phyloP scores from a whole-genome alignment of 176 grass and related monocot species.

The Paspalum notatum region DNA sequence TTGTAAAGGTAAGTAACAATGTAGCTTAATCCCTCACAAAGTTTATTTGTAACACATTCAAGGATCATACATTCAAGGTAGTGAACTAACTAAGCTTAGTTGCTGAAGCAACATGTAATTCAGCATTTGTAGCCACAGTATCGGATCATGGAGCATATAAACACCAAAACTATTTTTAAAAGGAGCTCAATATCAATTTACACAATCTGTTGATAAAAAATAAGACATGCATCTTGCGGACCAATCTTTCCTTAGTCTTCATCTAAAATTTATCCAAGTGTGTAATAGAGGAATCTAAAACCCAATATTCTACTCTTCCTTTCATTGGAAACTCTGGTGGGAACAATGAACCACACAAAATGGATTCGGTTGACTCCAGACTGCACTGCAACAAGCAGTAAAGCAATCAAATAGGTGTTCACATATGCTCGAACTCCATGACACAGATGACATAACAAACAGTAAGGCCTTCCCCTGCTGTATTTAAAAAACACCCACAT shows the following conservation, averaged over 20 bases:
- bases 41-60: constrained; percentile 29
- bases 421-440: constrained; percentile 5
- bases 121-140: constrained; percentile 95
- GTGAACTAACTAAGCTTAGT: constrained; percentile 75
- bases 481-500: not conserved
- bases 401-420: constrained; percentile 32
- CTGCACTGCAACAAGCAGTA: constrained; percentile 56
- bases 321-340: constrained; percentile 79
- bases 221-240: constrained; percentile 84
- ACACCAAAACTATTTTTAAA: constrained; percentile 44
- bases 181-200: constrained; percentile 31
- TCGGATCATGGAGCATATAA: constrained; percentile 43
- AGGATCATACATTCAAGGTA: no score
- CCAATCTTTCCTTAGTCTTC: constrained; percentile 95
- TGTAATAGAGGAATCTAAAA: constrained; percentile 57
- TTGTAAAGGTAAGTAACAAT: constrained; percentile 48
- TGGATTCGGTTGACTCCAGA: constrained; percentile 73
- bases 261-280: constrained; percentile 89
- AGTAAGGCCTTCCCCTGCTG: no score
- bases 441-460: not conserved
- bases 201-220: not conserved
- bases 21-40: constrained; percentile 31
- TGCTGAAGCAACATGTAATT: constrained; percentile 93
- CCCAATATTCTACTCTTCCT: constrained; percentile 93
- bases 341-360: constrained; percentile 89